Conservation (phyloP, 2,329 filamentous ascomycete species). For the Tympanopsis confertula region DNA sequence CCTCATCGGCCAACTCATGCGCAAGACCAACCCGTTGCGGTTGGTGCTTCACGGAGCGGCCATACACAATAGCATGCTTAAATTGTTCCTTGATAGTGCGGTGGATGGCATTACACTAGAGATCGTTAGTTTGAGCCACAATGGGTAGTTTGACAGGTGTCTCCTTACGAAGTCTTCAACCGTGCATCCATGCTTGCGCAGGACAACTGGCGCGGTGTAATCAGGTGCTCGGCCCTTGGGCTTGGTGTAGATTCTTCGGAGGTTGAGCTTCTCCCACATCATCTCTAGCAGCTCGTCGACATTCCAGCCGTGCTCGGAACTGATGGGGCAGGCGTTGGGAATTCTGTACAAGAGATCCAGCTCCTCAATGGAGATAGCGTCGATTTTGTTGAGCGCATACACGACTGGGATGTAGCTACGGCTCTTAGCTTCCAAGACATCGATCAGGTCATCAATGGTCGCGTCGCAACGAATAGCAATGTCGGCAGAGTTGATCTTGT, state of each 20-base stretch:
- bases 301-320: constrained; percentile 96
- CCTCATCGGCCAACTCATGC: constrained; percentile 90
- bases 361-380: constrained; percentile 95
- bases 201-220: constrained; percentile 81
- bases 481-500: constrained; percentile 90
- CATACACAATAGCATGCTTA: constrained; percentile 90
- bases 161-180: constrained; percentile 89
- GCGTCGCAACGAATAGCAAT: constrained; percentile 97
- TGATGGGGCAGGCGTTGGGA: constrained; percentile 92
- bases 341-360: constrained; percentile 92
- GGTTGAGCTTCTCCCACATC: constrained; percentile 93
- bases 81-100: constrained; percentile 93
- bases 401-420: constrained; percentile 97
- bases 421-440: constrained; percentile 86
- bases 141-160: constrained; percentile 1
- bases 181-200: constrained; percentile 71
- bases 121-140: not conserved
- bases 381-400: constrained; percentile 98
- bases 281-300: constrained; percentile 90
- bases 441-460: constrained; percentile 92
- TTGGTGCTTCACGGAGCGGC: constrained; percentile 96
- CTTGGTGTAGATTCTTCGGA: constrained; percentile 92
- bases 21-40: constrained; percentile 85
- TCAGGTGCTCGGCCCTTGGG: constrained; percentile 91
- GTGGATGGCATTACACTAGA: constrained; percentile 89